Evolutionary conservation across 257 asterid genomes (phyloP).

Genomic region (Solanum tacnaense): DNA sequence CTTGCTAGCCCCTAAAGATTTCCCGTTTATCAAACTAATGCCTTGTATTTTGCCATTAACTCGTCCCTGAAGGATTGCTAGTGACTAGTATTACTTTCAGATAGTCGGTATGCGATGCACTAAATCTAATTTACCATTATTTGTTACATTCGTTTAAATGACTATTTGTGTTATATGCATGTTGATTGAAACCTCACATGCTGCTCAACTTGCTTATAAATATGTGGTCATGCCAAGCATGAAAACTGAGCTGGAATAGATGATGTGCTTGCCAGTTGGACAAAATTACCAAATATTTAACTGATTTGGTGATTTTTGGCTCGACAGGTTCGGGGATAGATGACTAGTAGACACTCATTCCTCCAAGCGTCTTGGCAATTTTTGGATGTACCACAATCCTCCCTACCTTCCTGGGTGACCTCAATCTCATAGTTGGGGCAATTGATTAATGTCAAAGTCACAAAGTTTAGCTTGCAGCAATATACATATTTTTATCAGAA

Average conservation of each 20-base stretch:
- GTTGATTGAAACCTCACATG: background rate
- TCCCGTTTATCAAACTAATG: background rate
- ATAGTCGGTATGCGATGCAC: background rate
- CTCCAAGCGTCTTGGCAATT: background rate
- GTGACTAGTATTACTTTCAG: background rate
- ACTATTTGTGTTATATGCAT: background rate
- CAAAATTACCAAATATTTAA: background rate
- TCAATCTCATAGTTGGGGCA: background rate
- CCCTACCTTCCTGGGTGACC: background rate
- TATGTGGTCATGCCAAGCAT: background rate
- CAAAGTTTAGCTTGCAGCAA: background rate
- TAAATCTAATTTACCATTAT: background rate
- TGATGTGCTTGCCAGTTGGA: background rate
- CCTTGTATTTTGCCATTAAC: background rate
- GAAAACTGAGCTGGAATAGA: background rate
- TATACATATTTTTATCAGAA: background rate
- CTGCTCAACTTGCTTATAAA: background rate
- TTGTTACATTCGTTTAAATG: background rate
- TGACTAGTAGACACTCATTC: background rate
- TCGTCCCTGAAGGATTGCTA: background rate
- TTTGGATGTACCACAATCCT: background rate
- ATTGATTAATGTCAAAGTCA: background rate
- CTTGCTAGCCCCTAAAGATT: background rate
- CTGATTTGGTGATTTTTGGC: background rate
- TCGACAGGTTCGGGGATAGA: background rate